phyloP scores from a whole-genome alignment of 306 rosid genomes.

The Lathyrus sativus region DNA sequence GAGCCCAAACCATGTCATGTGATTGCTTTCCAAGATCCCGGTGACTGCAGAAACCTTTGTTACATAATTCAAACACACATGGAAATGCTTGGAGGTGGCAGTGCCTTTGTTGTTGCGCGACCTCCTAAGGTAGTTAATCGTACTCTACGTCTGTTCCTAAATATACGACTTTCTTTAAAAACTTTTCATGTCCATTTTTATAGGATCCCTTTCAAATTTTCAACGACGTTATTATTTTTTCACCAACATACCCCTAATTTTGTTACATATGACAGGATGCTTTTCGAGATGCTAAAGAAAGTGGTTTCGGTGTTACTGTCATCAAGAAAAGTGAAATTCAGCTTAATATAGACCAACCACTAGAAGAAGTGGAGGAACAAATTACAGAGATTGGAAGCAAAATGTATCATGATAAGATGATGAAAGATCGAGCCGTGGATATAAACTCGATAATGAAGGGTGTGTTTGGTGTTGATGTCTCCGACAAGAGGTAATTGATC shows the following conservation, averaged over 20 bases:
- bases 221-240: too few relatives aligned
- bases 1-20: constrained; percentile 91
- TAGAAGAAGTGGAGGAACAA: constrained; percentile 91
- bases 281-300: constrained; percentile 83
- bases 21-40: constrained; percentile 81
- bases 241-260: background rate
- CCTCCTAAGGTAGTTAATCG: constrained; percentile 73
- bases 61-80: constrained; percentile 85
- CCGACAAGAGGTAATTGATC: constrained; percentile 60
- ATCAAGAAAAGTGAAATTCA: constrained; percentile 86
- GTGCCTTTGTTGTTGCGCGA: constrained; percentile 79
- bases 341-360: constrained; percentile 79
- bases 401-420: constrained; percentile 82
- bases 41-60: constrained; percentile 88
- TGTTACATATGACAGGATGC: constrained; percentile 57
- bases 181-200: background rate
- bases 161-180: background rate
- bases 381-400: constrained; percentile 89
- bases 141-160: background rate
- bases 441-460: constrained; percentile 87
- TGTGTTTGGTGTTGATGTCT: constrained; percentile 64
- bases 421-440: constrained; percentile 81
- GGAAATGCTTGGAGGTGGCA: constrained; percentile 85
- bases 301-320: constrained; percentile 79
- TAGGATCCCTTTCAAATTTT: background rate